Conservation (phyloP, 805 yeast genomes). For the Pichia sporocuriosa region DNA sequence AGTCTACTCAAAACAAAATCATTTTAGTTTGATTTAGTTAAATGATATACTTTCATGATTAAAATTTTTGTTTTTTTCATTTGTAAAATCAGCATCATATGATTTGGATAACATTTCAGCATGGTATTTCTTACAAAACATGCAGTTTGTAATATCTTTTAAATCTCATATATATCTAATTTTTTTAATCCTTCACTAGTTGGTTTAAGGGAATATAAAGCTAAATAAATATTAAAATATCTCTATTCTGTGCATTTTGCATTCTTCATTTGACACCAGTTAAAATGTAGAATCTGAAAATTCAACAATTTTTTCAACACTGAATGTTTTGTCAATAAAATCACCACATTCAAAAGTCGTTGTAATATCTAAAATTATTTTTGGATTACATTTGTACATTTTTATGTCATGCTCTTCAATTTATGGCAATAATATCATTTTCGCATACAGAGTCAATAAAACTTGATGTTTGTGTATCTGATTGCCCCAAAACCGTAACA, state of each 20-base stretch:
- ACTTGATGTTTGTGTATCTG: slow-evolving; percentile 72
- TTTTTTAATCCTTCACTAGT: slow-evolving; percentile 57
- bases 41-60: too few relatives aligned
- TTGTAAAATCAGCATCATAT: slow-evolving; percentile 73
- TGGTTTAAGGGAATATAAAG: slow-evolving; percentile 76
- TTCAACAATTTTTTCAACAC: slow-evolving; percentile 54
- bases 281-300: slow-evolving; percentile 74
- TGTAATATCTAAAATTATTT: slow-evolving; percentile 55
- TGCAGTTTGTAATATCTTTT: slow-evolving; percentile 18
- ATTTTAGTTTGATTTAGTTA: too few relatives aligned
- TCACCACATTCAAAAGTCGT: slow-evolving; percentile 71
- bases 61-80: slow-evolving; percentile 41
- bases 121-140: slow-evolving; percentile 56
- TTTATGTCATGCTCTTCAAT: slow-evolving; percentile 30
- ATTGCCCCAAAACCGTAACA: slow-evolving; percentile 42
- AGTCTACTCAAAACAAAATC: too few relatives aligned
- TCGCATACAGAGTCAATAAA: slow-evolving; percentile 77
- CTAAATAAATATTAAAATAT: slow-evolving; percentile 78
- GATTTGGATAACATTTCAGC: slow-evolving; percentile 79
- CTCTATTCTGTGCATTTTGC: slow-evolving; percentile 43
- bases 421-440: slow-evolving; percentile 36
- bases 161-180: slow-evolving; percentile 43
- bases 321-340: slow-evolving; percentile 51
- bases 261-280: slow-evolving; percentile 66
- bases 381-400: slow-evolving; percentile 40